Conservation (phyloP, 2,329 filamentous ascomycete species). For the Diaporthe helianthi region DNA sequence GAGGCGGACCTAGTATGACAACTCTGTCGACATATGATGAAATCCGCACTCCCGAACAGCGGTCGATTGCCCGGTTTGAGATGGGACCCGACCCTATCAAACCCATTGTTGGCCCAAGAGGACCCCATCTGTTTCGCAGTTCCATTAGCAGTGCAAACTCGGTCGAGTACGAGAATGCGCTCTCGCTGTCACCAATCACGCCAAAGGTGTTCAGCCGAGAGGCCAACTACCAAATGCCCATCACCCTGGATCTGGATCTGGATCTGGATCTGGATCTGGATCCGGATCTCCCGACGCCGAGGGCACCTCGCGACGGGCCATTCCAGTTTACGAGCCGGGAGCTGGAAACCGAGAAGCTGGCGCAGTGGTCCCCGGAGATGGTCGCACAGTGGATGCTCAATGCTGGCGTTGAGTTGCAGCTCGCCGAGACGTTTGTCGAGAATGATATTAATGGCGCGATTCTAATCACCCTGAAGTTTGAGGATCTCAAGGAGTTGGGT, state of each 20-base stretch:
- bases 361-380: constrained; percentile 75
- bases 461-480: constrained; percentile 88
- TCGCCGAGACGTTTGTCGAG: constrained; percentile 84
- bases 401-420: constrained; percentile 76
- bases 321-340: constrained; percentile 64
- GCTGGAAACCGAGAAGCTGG: constrained; percentile 66
- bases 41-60: constrained; percentile 69
- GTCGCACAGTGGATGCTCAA: constrained; percentile 88
- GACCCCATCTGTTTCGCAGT: constrained; percentile 84
- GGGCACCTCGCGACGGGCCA: constrained; percentile 54
- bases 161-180: constrained; percentile 57
- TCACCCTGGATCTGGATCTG: constrained; percentile 47
- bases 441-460: constrained; percentile 94
- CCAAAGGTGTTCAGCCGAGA: constrained; percentile 60
- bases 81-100: constrained; percentile 58
- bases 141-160: constrained; percentile 65
- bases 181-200: constrained; percentile 78
- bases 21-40: constrained; percentile 90
- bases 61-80: constrained; percentile 33
- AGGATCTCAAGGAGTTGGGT: constrained; percentile 82
- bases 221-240: constrained; percentile 44
- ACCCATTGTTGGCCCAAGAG: constrained; percentile 78
- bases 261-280: constrained; percentile 49
- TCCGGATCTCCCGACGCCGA: constrained; percentile 47
- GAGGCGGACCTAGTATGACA: constrained; percentile 75